These are phyloP conservation scores for Trametes meyenii DNA, from an alignment of 768 basidiomycete genomes.

Conservation along the genomic window DNA sequence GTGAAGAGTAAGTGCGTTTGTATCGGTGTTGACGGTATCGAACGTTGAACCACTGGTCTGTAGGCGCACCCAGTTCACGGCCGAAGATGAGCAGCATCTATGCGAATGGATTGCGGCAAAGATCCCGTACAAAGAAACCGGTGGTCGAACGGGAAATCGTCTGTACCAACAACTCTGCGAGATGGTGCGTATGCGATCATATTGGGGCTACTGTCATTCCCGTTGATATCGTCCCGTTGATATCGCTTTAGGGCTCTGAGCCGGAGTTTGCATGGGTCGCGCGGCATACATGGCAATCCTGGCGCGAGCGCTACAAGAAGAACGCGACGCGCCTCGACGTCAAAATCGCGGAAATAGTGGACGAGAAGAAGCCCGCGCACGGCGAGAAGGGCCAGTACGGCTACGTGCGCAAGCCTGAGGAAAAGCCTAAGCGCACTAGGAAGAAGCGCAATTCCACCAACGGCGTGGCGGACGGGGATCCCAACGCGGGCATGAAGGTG, in stretches of 20 bases:
- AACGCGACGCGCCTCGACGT: slow-evolving; percentile 68
- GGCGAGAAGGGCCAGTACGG: slow-evolving; percentile 85
- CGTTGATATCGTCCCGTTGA: background rate
- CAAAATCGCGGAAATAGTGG: slow-evolving; percentile 66
- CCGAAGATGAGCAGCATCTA: slow-evolving; percentile 73
- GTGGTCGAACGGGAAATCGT: slow-evolving; percentile 80
- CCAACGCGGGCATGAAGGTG: background rate
- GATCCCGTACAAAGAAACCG: slow-evolving; percentile 82
- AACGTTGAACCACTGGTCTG: background rate
- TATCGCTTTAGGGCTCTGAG: slow-evolving; percentile 52
- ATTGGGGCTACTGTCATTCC: background rate
- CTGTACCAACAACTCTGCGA: slow-evolving; percentile 83
- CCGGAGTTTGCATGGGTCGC: slow-evolving; percentile 80
- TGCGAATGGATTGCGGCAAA: slow-evolving; percentile 81
- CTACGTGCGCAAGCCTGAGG: slow-evolving; percentile 75
- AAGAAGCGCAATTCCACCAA: slow-evolving; percentile 13
- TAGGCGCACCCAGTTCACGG: slow-evolving; percentile 79
- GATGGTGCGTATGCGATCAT: slow-evolving; percentile 46
- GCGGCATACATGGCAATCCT: slow-evolving; percentile 88
- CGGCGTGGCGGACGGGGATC: background rate
- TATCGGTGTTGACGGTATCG: background rate
- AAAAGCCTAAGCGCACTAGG: slow-evolving; percentile 53
- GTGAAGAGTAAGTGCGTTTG: slow-evolving; percentile 66
- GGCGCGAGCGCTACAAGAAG: slow-evolving; percentile 89
- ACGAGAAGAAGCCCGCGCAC: slow-evolving; percentile 63